Evolutionary conservation across 352 stramenopile genomes (phyloP), one percentile per base, ranked within the genome.

Genomic region (Pythium myriotylum): DNA sequence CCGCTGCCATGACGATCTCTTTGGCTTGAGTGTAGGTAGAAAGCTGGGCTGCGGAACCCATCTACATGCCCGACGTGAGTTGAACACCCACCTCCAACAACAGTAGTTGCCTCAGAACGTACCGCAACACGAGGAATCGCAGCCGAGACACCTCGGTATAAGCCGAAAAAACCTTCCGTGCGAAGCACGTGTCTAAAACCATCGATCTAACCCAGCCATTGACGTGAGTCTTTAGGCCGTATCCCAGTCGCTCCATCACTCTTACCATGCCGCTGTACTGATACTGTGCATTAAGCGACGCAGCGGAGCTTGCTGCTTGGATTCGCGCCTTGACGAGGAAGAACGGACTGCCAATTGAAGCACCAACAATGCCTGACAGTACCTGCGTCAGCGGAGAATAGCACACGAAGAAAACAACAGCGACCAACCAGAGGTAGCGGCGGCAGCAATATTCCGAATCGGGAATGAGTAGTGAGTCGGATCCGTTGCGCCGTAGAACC

Each of bases 311-410:
- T 20, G 84, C 82, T 0, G 86, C 86, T 61, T 95, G 86, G 55
- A 95, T 91, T 13, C 86, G 70, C 26, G 86, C 83, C 59, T 95
- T 95, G 7, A 95, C 77, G 23, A 95, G 74, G 66, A 89, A 94
- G 67, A 95, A 93, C 19, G 86, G 86, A 62, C 83, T 93, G 24
- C 86, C 86, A 54, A 92, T 73, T 45, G 79, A 79, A 16, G 85
- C 86, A 2, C 86, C 86, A 43, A 94, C 84, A 53, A 91, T 77
- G 14, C 84, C 84, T 81, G 29, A 40, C 23, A 37, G 37, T n/a
- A 49, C 33, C 22, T 8, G 39, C 47, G 14, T 65, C n/a, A 48
- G 62, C 22, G 5, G 5, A 10, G 29, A 10, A 5, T 10, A 10
- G 5, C 10, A 35, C 9, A 17, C 17, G 6, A 27, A 4, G n/a